Evolutionary conservation across 495 filamentous ascomycete species (phyloP), one percentile per base, ranked within the genome.

Genomic region (Trichoderma reesei): DNA sequence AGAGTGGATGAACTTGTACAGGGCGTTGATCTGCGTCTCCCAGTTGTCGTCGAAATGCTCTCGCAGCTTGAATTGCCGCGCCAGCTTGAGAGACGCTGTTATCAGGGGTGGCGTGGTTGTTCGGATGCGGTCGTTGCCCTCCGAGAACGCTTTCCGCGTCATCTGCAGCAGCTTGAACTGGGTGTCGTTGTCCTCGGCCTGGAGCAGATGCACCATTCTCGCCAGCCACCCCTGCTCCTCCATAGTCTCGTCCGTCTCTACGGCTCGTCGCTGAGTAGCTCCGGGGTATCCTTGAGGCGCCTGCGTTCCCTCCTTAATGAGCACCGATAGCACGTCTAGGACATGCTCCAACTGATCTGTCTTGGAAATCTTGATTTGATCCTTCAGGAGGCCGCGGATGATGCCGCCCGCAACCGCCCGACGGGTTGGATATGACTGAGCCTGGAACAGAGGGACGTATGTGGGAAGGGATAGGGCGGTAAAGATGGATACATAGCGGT

Each of bases 201-300:
- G 79, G 38, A 98, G 84, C 38, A 98, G 79, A 75, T 98, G 95
- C 26, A 96, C 85, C 63, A 98, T 83, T 70, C 95, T 82, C 48
- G 95, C 94, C 60, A 98, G 78, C 88, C 91, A 96, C 41, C 94
- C 94, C 80, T 98, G 94, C 74, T 98, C 94, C 74, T 97, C 92
- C 66, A 98, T 85, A 0, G 93, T 97, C 75, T 98, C 94, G 46
- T 98, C 95, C 1, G 95, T 97, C 71, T 86, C 84, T 37, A 85
- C 59, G 6, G 81, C 59, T 72, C 80, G 64, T 78, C 88, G 71
- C 82, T 88, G 74, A 76, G 89, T 87, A 36, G 87, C 83, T 6
- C 90, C 91, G 11, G 91, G 89, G 70, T 96, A 96, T 34, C 90
- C 90, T 51, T 82, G 82, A 16, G 90, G 86, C 63, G 92, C 87